Evolutionary conservation across 352 stramenopile genomes (phyloP).

Genomic region (Blastocystis sp.): DNA sequence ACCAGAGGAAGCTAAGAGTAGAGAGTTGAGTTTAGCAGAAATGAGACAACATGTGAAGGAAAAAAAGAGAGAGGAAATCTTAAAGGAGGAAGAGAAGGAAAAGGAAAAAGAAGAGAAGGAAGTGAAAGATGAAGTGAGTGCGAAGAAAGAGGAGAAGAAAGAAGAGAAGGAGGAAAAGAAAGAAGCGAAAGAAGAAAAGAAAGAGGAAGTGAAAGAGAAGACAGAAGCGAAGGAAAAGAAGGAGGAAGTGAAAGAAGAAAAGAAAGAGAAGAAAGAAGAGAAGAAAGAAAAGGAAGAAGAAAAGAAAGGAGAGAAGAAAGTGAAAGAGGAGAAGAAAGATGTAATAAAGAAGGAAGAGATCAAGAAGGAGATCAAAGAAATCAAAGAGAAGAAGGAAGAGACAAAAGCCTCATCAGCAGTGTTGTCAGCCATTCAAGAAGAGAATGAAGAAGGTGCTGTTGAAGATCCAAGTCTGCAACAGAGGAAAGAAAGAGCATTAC

Average conservation of each 20-base stretch:
- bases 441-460: conserved; percentile 1
- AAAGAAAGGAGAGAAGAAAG: background rate
- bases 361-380: background rate
- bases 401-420: background rate
- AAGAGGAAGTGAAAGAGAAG: too few species aligned
- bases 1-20: background rate
- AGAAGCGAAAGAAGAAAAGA: background rate
- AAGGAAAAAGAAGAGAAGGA: background rate
- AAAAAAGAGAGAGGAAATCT: background rate
- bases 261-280: background rate
- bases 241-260: conserved; percentile 4
- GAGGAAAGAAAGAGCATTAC: background rate
- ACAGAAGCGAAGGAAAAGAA: too few species aligned
- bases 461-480: background rate
- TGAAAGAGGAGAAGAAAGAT: conserved; percentile 9
- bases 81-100: background rate
- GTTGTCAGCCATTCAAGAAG: background rate
- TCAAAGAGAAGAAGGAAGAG: background rate
- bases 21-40: background rate
- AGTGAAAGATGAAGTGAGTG: background rate
- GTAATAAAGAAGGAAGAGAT: background rate
- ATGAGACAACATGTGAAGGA: background rate
- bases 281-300: background rate
- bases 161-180: conserved; percentile 12
- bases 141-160: background rate